Evolutionary conservation across 331 rosid genomes (phyloP).

Genomic region (Pyracantha coccinea): DNA sequence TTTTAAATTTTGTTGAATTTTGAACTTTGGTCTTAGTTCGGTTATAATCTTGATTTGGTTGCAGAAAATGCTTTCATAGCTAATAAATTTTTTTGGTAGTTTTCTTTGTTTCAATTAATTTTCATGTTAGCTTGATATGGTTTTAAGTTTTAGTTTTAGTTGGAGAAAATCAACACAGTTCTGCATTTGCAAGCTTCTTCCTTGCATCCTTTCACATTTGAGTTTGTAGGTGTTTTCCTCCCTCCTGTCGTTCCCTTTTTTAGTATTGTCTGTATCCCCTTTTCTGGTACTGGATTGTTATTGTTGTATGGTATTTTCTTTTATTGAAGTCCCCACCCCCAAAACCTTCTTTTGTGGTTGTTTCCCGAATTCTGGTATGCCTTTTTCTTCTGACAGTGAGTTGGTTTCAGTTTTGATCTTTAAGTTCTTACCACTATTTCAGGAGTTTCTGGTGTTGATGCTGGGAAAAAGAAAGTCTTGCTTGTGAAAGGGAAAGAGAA

Average conservation of each 20-base stretch:
- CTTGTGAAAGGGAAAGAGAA: constrained; percentile 69
- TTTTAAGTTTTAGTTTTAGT: neutral
- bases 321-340: neutral
- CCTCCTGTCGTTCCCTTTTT: neutral
- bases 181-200: neutral
- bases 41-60: neutral
- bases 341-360: neutral
- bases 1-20: neutral
- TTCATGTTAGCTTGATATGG: neutral
- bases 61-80: neutral
- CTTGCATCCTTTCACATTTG: neutral
- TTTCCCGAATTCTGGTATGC: neutral
- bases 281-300: too few relatives aligned
- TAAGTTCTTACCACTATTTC: constrained; percentile 23
- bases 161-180: neutral
- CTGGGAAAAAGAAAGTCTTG: constrained; percentile 64
- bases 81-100: neutral
- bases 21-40: neutral
- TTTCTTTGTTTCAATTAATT: neutral
- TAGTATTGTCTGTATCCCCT: too few relatives aligned
- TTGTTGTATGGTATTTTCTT: neutral
- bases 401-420: neutral
- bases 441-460: constrained; percentile 43
- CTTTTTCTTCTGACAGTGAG: neutral
- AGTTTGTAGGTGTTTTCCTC: neutral